Evolutionary conservation across 1,139 yeast genomes (phyloP), one percentile per base, ranked within the genome.

Genomic region (Suzukiozyma palmioleophila): DNA sequence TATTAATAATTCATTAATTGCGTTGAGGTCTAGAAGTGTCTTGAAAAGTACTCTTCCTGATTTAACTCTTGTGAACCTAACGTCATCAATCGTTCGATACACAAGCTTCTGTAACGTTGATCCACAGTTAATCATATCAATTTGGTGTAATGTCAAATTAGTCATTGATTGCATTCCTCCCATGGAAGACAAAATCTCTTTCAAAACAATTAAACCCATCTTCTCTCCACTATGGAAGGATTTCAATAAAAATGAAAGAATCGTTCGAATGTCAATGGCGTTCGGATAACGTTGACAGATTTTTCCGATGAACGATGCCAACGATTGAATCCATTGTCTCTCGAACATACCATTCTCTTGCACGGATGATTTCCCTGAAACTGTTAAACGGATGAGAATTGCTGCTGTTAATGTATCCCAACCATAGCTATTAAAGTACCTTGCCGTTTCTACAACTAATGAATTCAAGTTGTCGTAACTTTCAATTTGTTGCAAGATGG

Each of bases 391-490:
- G 53, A 80, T 74, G 57, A 89, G 65, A 7, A 90, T 64, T 1
- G 86, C 90, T 49, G 78, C 81, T 2, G 92, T 83, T 32, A 90
- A 63, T 1, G 81, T 85, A 57, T 90, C 97, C 90, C 95, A 89
- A 0, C 90, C 92, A 54, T 84, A 82, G 8, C 68, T 74, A 41
- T 84, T 84, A 57, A 89, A 87, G 52, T 81, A 84, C 35, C 82
- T 69, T 0, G 96, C 90, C 2, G 95, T 80, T 40, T 84, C 85
- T 9, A 88, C 90, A 10, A 92, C 81, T 41, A 89, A 68, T 34
- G 78, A 81, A 39, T 82, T 87, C 48, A 89, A 75, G 55, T 89
- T 92, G 55, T 86, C 96, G 55, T 92, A 94, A 64, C 95, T 88
- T 58, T 94, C 98, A 44, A 92, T 81, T 52, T 83, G 90, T 41